Base-by-base conservation (phyloP, 371 early-diverging fungal species). In the Mucor piriformis region DNA sequence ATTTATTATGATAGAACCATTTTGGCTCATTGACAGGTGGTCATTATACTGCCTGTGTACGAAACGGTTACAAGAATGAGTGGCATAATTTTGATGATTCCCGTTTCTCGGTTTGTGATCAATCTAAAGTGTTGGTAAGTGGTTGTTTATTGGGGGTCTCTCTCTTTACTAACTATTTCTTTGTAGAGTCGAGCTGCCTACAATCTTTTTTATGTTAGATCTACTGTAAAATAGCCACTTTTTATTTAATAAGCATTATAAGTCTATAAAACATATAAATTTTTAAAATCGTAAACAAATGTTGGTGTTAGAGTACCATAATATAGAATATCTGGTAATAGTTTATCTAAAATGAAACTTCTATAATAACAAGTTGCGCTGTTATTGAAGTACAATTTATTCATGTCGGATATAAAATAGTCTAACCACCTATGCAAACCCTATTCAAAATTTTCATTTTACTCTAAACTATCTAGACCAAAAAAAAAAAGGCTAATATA, bases 31-130 rank as follows among this genome's bases (percentile, higher is more conserved):
- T 96, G 47, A 92, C 87, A 47, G 91, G 94, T 34, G 98, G 98
- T 1, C 98, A 98, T 66, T 98, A 98, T 61, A 98, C 97, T 15
- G 96, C 97, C 0, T 87, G 85, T 65, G 94, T 96, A 3, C 79
- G 89, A 35, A 90, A 91, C 63, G 87, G 87, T 3, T 79, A 88
- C 55, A 82, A 86, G 11, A 81, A 83, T 20, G 83, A 90, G 67
- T 98, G 98, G 98, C 91, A 88, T 69, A 85, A 89, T 54, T 95
- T 95, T 81, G 95, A 97, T 71, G 98, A 98, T 73, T 88, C 95
- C 21, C 74, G 93, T 13, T 89, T 95, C 13, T 85, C 89, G 0
- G 77, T 77, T 0, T 85, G 86, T 33, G 82, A 83, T 42, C 85
- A 88, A 67, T 61, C 68, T 21, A 82, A 87, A 54, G 90, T 90